phyloP scores from a whole-genome alignment of 495 filamentous ascomycete species.

The Annulohypoxylon stygium region DNA sequence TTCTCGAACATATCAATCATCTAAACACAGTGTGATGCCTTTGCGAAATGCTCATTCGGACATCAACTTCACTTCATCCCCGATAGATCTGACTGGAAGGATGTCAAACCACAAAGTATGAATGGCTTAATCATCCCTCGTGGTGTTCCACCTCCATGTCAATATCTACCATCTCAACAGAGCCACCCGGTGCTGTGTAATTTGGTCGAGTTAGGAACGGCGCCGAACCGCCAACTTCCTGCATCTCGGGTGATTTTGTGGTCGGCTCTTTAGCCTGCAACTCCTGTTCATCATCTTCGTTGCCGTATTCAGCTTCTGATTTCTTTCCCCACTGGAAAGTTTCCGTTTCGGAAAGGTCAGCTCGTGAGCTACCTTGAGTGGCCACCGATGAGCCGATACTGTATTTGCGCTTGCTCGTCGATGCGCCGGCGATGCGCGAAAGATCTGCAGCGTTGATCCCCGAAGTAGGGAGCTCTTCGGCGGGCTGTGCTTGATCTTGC shows the following conservation, averaged over 20 bases:
- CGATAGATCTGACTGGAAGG: conserved; percentile 5
- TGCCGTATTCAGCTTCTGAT: conserved; percentile 2
- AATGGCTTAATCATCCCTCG: conserved; percentile 17
- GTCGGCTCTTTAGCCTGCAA: not conserved
- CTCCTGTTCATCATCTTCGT: conserved; percentile 23
- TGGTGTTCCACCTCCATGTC: conserved; percentile 44
- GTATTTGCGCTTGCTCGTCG: conserved; percentile 36
- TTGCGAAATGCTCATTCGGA: not conserved
- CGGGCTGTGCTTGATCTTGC: conserved; percentile 18
- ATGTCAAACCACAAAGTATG: conserved; percentile 1
- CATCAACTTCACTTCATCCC: conserved; percentile 24
- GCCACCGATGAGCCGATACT: conserved; percentile 48
- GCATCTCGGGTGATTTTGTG: conserved; percentile 55
- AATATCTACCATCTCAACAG: conserved; percentile 47
- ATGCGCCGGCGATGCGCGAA: conserved; percentile 16
- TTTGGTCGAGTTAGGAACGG: conserved; percentile 40
- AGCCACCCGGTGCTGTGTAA: conserved; percentile 16
- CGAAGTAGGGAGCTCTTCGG: conserved; percentile 7
- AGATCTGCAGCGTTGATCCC: conserved; percentile 36
- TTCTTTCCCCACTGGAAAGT: conserved; percentile 25
- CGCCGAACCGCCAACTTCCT: conserved; percentile 44
- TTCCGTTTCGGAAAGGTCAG: conserved; percentile 40
- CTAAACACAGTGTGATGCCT: not conserved
- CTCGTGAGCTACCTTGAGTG: conserved; percentile 46
- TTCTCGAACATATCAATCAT: not conserved